Base-by-base conservation (phyloP, 2,329 filamentous ascomycete species). In the Stagonosporopsis cucurbitacearum region DNA sequence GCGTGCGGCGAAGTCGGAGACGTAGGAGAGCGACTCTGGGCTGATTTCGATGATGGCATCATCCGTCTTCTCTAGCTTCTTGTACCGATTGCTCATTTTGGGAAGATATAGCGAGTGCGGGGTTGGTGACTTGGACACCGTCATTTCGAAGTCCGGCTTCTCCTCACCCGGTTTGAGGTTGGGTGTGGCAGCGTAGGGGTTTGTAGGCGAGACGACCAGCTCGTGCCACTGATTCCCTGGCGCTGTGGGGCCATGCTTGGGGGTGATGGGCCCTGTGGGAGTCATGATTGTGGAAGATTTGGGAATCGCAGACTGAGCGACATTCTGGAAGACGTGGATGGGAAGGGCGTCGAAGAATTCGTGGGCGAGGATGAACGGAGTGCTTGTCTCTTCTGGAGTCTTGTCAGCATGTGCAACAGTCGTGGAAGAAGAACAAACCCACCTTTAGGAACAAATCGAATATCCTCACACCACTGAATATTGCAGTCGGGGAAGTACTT, bases 271-370 rank as follows among this genome's bases (percentile, higher is more conserved):
- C 0, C 81, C 79, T 23, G 81, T 82, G 2, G 82, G 80, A 33
- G 79, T 79, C n/a, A 81, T 68, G 63, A 76, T 73, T 5, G 77
- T 70, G 33, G 81, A 72, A 59, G 61, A 75, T 59, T 65, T 77
- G 49, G 69, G 63, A 52, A 73, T 52, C 62, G 63, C 59, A 60
- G 71, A 60, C 79, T 79, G 40, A 2, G 82, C 74, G 46, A 94
- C 83, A 13, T 91, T 89, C 75, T 98, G 89, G 74, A 99, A 99
- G 58, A 91, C 88, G 75, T 99, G 93, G 65, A 99, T 97, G 30
- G 95, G 95, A 0, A 99, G 87, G 2, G 95, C 95, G 67, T 99
- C 95, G 78, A 99, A 99, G 81, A 99, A 98, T 74, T 99, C 95
- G 74, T 99, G 95, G 4, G 95, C 95, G 44, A 98, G 86, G 58